phyloP scores from a whole-genome alignment of 306 rosid species.

The Quercus bicolor region DNA sequence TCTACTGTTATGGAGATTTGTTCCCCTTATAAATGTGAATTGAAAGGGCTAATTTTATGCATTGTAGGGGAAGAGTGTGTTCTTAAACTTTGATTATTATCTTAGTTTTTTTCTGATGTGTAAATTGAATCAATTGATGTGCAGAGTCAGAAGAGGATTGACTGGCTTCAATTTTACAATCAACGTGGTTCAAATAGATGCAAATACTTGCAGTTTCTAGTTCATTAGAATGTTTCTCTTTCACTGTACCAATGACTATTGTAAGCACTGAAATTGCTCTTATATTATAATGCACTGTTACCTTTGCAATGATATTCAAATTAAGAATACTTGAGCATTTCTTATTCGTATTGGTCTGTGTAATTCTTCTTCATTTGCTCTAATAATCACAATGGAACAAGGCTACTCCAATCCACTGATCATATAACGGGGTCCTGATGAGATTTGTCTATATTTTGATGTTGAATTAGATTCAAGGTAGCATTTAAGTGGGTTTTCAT shows the following conservation, averaged over 20 bases:
- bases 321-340: background rate
- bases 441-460: too few relatives aligned
- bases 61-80: background rate
- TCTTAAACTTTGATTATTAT: background rate
- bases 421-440: too few relatives aligned
- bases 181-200: conserved; percentile 11
- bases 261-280: background rate
- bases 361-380: background rate
- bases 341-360: background rate
- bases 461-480: too few relatives aligned
- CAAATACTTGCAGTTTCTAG: background rate
- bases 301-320: background rate
- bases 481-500: too few relatives aligned
- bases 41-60: background rate
- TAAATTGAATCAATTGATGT: conserved; percentile 18
- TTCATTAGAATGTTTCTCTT: background rate
- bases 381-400: too few relatives aligned
- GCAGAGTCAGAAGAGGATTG: conserved; percentile 72
- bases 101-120: conserved; percentile 11
- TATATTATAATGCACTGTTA: background rate
- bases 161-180: conserved; percentile 3
- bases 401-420: too few relatives aligned
- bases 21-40: background rate
- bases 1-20: background rate
- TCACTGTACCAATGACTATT: background rate